Conservation (phyloP, 1,139 yeast genomes). For the Pneumocystis carinii region DNA sequence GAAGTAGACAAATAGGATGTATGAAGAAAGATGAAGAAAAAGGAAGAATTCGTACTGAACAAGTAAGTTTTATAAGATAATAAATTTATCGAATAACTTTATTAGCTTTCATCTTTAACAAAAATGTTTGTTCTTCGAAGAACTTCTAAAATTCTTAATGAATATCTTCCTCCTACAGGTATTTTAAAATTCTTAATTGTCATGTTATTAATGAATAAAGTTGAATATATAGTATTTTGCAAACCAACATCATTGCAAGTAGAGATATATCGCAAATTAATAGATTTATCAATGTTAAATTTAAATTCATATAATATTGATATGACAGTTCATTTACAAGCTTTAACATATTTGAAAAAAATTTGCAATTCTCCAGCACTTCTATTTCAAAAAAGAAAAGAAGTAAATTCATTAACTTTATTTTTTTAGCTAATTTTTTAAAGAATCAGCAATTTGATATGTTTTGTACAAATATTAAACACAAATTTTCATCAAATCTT, state of each 20-base stretch:
- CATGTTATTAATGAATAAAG: conserved; percentile 6
- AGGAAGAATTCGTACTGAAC: conserved; percentile 50
- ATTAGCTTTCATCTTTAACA: conserved; percentile 42
- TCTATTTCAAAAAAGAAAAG: conserved; percentile 27
- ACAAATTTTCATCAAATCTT: background rate
- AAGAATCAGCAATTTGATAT: conserved; percentile 4
- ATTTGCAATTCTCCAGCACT: conserved; percentile 72
- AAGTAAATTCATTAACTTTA: background rate
- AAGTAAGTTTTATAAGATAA: conserved; percentile 17
- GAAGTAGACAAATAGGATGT: conserved; percentile 62
- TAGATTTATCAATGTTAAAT: conserved; percentile 31
- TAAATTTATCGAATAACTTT: background rate
- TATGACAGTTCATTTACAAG: conserved; percentile 38
- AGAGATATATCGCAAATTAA: conserved; percentile 38
- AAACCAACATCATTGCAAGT: conserved; percentile 56
- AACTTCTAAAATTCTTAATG: conserved; percentile 48
- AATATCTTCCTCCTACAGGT: conserved; percentile 50
- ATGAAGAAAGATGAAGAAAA: conserved; percentile 32
- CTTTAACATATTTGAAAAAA: conserved; percentile 64
- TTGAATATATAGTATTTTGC: conserved; percentile 67
- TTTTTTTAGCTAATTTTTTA: background rate
- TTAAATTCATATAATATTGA: conserved; percentile 25
- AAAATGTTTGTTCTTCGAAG: conserved; percentile 59
- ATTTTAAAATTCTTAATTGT: background rate
- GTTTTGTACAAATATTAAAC: background rate